Base-by-base conservation (phyloP, 2,329 filamentous ascomycete genomes). In the Hypoxylon sp. region DNA sequence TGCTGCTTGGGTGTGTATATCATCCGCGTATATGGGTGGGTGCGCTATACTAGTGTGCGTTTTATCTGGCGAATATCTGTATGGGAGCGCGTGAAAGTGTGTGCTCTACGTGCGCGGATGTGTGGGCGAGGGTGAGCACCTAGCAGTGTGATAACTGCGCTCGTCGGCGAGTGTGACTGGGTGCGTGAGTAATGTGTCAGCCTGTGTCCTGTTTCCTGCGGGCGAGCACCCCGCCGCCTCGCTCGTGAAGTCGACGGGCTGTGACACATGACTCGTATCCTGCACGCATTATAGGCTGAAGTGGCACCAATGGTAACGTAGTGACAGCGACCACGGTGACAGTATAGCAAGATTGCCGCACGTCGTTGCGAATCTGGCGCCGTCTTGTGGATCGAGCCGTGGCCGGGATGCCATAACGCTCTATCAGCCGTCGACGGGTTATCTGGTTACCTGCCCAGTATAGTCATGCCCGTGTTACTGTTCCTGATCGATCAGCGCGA, bases 401-500 rank as follows among this genome's bases (percentile, higher is more conserved):
- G 60, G 55, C 51, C 48, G 55, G 56, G 60, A 64, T 55, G 54
- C 41, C 61, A 64, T 64, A 63, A 31, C 40, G 41, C 42, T n/a
- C n/a, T 58, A 60, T 65, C 60, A 63, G n/a, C n/a, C 60, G 59
- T 63, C 48, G 56, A 55, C 55, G 61, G 55, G 61, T 48, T 59
- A 56, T 52, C 41, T 54, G 60, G 58, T 64, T 64, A 64, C 61
- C 63, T 66, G 63, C 63, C 58, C 64, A 63, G 64, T 65, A 65
- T 52, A 65, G 62, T 61, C 54, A 63, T 61, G n/a, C 58, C 61
- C 61, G 60, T 67, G 64, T 66, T 65, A 63, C 58, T 63, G 62
- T 65, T 60, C 64, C 64, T 65, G 62, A 66, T 63, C 55, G 56
- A 64, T 62, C 18, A 58, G 58, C 55, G 63, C 63, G 58, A 62